Percentiles rank a stretch among this genome's conserved stretches.
Evolutionary conservation across 805 yeast genomes (phyloP).

Genomic region (Candida ficus): DNA sequence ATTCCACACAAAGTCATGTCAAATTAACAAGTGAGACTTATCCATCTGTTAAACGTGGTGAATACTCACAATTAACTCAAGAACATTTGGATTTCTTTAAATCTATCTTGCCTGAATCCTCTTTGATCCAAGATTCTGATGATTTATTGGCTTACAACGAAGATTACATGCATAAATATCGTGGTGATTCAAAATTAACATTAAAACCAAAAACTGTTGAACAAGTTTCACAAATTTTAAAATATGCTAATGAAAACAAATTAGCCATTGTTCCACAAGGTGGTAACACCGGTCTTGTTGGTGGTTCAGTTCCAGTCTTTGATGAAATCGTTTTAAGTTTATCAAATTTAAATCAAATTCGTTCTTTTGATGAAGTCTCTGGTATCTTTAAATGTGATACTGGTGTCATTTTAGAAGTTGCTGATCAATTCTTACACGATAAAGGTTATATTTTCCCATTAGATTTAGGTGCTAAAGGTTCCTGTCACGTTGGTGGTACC

Average conservation of each 20-base stretch:
- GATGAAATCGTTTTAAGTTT: slow-evolving; percentile 81
- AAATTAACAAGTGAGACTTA: slow-evolving; percentile 67
- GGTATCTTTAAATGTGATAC: slow-evolving; percentile 90
- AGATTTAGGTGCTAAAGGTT: slow-evolving; percentile 94
- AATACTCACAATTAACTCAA: slow-evolving; percentile 47
- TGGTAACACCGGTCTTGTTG: slow-evolving; percentile 94
- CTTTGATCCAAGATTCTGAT: slow-evolving; percentile 47
- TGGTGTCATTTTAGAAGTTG: slow-evolving; percentile 82
- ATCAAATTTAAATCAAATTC: slow-evolving; percentile 64
- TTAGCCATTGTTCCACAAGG: slow-evolving; percentile 95
- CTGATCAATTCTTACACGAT: slow-evolving; percentile 73
- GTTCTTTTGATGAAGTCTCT: slow-evolving; percentile 74
- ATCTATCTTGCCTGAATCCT: slow-evolving; percentile 47
- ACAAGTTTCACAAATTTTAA: slow-evolving; percentile 70
- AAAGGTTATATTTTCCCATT: slow-evolving; percentile 88
- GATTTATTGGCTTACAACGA: slow-evolving; percentile 73
- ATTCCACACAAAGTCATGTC: slow-evolving; percentile 23
- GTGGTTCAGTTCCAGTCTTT: slow-evolving; percentile 89
- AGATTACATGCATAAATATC: slow-evolving; percentile 92
- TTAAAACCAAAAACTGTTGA: slow-evolving; percentile 78
- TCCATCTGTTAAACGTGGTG: slow-evolving; percentile 48
- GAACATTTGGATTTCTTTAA: slow-evolving; percentile 60
- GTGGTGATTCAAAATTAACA: slow-evolving; percentile 79
- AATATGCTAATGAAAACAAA: slow-evolving; percentile 70
- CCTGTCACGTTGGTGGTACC: slow-evolving; percentile 93